These are phyloP conservation scores for Pythium grandisporangium DNA, from an alignment of 352 stramenopile genomes.

Conservation along the genomic window DNA sequence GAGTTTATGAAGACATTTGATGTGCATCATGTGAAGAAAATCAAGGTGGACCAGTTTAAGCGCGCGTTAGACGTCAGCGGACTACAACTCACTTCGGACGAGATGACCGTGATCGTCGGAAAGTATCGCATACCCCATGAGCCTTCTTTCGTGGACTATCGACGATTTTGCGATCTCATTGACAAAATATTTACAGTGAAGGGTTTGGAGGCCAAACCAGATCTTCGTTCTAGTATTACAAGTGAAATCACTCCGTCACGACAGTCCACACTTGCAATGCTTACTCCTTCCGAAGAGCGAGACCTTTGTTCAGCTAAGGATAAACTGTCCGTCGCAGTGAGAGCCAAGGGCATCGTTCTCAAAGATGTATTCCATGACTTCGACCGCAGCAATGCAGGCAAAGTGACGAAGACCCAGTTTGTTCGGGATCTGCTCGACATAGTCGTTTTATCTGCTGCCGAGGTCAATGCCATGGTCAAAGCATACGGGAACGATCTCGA, in stretches of 20 bases:
- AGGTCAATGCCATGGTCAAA: constrained; percentile 56
- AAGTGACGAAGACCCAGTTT: constrained; percentile 77
- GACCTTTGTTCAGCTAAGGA: constrained; percentile 28
- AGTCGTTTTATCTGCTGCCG: constrained; percentile 30
- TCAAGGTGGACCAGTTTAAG: constrained; percentile 73
- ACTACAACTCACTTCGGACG: constrained; percentile 36
- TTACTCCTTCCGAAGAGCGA: constrained; percentile 23
- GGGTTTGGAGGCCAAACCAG: constrained; percentile 53
- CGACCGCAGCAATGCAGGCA: constrained; percentile 73
- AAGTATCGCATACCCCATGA: constrained; percentile 66
- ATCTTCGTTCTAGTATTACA: constrained; percentile 21
- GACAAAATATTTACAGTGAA: constrained; percentile 82
- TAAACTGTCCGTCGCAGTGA: constrained; percentile 53
- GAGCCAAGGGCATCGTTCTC: constrained; percentile 74
- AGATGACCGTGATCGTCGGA: constrained; percentile 42
- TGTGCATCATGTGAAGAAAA: constrained; percentile 77
- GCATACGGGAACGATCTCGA: constrained; percentile 65
- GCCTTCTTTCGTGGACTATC: constrained; percentile 64
- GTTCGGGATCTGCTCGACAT: constrained; percentile 62
- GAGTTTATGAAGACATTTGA: constrained; percentile 88
- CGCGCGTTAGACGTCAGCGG: constrained; percentile 70
- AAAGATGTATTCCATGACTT: constrained; percentile 87
- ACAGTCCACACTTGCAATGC: constrained; percentile 18
- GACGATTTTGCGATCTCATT: constrained; percentile 76
- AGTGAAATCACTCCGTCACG: constrained; percentile 18